These are phyloP conservation scores for Malus sylvestris DNA, from an alignment of 306 rosid genomes.

Conservation along the genomic window DNA sequence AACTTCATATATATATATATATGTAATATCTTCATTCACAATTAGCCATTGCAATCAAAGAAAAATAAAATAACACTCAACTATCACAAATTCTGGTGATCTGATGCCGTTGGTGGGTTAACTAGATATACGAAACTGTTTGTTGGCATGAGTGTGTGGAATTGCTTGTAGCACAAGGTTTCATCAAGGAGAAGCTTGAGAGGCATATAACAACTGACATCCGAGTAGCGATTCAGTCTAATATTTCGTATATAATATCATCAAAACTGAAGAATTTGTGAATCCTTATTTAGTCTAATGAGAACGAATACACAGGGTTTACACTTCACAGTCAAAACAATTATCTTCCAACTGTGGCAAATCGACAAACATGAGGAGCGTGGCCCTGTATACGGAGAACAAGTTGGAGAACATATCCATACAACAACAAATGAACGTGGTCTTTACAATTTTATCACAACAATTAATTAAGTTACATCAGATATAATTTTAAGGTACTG, in stretches of 20 bases:
- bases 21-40: neutral
- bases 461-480: neutral
- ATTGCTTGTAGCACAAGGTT: neutral
- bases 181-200: neutral
- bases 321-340: neutral
- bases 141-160: neutral
- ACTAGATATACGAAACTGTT: neutral
- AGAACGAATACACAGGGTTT: no score
- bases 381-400: neutral
- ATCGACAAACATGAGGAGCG: neutral
- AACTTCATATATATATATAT: neutral
- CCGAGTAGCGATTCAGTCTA: neutral
- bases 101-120: neutral
- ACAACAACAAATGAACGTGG: neutral
- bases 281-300: no score
- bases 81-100: neutral
- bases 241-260: neutral
- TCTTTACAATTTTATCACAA: neutral
- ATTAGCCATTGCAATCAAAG: neutral
- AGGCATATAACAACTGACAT: neutral
- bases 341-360: neutral
- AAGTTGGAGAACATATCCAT: neutral
- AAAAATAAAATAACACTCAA: neutral
- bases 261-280: neutral
- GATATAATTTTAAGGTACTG: neutral